These are phyloP conservation scores for Warburgia ugandensis DNA, from an alignment of 164 flowering plant species.

Conservation along the genomic window DNA sequence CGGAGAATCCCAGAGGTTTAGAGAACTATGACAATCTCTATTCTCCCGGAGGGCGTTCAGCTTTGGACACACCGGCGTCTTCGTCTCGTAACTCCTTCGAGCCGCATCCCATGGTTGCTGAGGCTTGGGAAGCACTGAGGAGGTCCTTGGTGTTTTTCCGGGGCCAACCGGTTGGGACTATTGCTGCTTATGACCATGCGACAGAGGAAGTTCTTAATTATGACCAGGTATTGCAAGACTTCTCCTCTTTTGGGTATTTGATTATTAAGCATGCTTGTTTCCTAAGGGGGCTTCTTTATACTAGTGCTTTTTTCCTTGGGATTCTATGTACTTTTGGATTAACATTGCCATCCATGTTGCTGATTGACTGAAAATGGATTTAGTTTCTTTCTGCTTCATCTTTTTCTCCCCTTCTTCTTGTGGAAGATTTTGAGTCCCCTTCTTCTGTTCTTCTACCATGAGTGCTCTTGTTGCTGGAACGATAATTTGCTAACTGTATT, in stretches of 20 bases:
- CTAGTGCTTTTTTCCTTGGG: too few species aligned
- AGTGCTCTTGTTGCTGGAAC: too few species aligned
- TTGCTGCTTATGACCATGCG: slow-evolving; percentile 28
- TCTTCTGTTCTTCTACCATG: too few species aligned
- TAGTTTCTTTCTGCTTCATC: too few species aligned
- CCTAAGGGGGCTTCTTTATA: too few species aligned
- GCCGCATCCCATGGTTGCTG: slow-evolving; percentile 39
- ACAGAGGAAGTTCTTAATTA: slow-evolving; percentile 29
- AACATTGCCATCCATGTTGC: too few species aligned
- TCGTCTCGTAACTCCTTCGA: slow-evolving; percentile 28
- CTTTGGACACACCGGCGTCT: slow-evolving; percentile 10
- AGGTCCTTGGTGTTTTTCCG: slow-evolving; percentile 27
- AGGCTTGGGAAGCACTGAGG: slow-evolving; percentile 39
- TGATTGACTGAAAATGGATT: not conserved
- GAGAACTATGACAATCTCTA: slow-evolving; percentile 12
- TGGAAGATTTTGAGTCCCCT: too few species aligned
- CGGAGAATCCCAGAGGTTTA: slow-evolving; percentile 4
- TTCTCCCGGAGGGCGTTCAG: slow-evolving; percentile 15
- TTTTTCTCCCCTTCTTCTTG: too few species aligned
- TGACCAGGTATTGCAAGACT: slow-evolving; percentile 20
- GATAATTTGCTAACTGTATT: too few species aligned
- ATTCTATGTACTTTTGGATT: too few species aligned
- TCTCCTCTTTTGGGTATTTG: not conserved
- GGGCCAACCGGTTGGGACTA: slow-evolving; percentile 33
- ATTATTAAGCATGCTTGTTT: too few species aligned